These are phyloP conservation scores for Begonia masoniana DNA, from an alignment of 306 rosid genomes.

Conservation along the genomic window DNA sequence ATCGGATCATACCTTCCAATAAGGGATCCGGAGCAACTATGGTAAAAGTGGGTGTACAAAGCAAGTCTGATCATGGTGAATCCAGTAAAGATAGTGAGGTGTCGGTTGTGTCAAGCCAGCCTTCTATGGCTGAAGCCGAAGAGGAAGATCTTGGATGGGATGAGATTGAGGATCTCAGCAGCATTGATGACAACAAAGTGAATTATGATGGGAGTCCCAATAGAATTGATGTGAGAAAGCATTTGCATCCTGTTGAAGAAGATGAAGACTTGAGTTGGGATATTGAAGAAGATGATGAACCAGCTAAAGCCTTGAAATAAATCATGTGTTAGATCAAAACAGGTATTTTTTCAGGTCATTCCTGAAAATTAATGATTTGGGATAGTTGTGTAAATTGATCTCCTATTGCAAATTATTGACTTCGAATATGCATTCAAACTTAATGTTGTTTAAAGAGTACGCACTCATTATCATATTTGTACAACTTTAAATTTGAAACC, in stretches of 20 bases:
- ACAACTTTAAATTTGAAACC: too few species aligned
- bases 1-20: too few species aligned
- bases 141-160: slow-evolving; percentile 89
- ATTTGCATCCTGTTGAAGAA: slow-evolving; percentile 52
- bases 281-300: slow-evolving; percentile 57
- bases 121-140: slow-evolving; percentile 29
- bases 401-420: too few species aligned
- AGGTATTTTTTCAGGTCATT: too few species aligned
- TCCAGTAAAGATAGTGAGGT: slow-evolving; percentile 24
- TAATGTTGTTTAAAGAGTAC: too few species aligned
- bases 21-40: too few species aligned
- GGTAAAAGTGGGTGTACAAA: slow-evolving; percentile 18
- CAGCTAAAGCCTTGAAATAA: slow-evolving; percentile 32
- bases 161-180: slow-evolving; percentile 80
- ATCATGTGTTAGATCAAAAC: not conserved
- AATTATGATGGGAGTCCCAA: slow-evolving; percentile 20
- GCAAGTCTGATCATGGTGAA: slow-evolving; percentile 23
- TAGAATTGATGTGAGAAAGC: slow-evolving; percentile 45
- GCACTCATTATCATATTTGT: too few species aligned
- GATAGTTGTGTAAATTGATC: too few species aligned
- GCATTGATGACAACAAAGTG: slow-evolving; percentile 49
- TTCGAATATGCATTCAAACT: too few species aligned
- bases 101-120: slow-evolving; percentile 20
- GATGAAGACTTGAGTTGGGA: slow-evolving; percentile 93
- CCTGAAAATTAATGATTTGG: too few species aligned